A percentile compares a stretch with the other conserved stretches of the same genome.
These are phyloP conservation scores for Coemansia sp. DNA, from an alignment of 192 early-diverging fungal species.

Conservation along the genomic window DNA sequence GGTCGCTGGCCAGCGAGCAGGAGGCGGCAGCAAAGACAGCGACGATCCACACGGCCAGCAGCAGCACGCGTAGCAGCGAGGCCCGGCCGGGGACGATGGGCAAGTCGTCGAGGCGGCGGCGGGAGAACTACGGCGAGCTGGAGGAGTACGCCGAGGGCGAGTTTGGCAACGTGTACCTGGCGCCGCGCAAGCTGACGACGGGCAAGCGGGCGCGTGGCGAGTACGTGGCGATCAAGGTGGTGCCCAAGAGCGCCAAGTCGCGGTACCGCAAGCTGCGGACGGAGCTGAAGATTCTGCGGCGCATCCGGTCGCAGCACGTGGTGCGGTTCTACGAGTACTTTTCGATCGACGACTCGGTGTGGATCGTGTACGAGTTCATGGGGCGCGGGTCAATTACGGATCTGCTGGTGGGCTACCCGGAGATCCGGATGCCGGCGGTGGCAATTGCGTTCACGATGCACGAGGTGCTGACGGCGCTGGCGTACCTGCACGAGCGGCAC, in stretches of 20 bases:
- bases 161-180: conserved; percentile 47
- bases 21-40: conserved; percentile 7
- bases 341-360: conserved; percentile 51
- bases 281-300: conserved; percentile 50
- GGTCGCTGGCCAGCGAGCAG: conserved; percentile 9
- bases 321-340: conserved; percentile 53
- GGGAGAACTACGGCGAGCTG: conserved; percentile 51
- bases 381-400: conserved; percentile 51
- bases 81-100: conserved; percentile 4
- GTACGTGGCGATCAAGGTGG: conserved; percentile 50
- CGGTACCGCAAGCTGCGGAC: conserved; percentile 51
- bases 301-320: conserved; percentile 46
- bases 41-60: too few relatives aligned
- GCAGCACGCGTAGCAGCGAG: conserved; percentile 4
- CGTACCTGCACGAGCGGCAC: conserved; percentile 48
- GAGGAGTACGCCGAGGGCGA: conserved; percentile 55
- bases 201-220: conserved; percentile 41
- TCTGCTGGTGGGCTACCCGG: conserved; percentile 49
- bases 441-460: conserved; percentile 44
- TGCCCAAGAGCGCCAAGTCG: conserved; percentile 44
- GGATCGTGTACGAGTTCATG: conserved; percentile 58
- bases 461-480: conserved; percentile 49
- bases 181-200: conserved; percentile 23
- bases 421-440: conserved; percentile 38
- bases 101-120: conserved; percentile 44